A percentile compares a stretch with the other conserved stretches of the same genome.
Evolutionary conservation across 345 rosid genomes (phyloP).

Genomic region (Linum lewisii): DNA sequence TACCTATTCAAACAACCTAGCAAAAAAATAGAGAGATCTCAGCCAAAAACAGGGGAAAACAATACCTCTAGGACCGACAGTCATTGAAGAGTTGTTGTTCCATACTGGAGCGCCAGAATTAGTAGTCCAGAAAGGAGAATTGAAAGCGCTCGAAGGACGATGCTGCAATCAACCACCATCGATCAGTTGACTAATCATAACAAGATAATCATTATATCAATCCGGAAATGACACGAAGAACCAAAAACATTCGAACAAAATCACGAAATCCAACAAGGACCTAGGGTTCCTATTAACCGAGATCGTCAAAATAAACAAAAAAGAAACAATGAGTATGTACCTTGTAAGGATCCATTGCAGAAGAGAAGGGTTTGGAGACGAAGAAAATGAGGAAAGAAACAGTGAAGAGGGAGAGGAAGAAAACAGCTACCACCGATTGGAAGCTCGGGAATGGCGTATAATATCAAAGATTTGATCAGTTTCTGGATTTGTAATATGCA

Average conservation of each 20-base stretch:
- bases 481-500: not conserved
- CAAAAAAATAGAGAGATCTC: not conserved
- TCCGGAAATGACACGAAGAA: too few relatives aligned
- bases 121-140: constrained; percentile 16
- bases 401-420: not conserved
- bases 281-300: not conserved
- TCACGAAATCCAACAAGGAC: not conserved
- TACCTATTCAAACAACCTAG: not conserved
- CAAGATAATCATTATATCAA: not conserved
- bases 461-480: not conserved
- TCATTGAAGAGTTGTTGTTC: constrained; percentile 15
- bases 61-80: constrained; percentile 18
- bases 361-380: not conserved
- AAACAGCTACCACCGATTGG: not conserved
- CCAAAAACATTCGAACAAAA: too few relatives aligned
- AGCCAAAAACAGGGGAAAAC: not conserved
- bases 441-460: not conserved
- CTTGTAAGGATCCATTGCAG: constrained; percentile 4
- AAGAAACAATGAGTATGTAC: not conserved
- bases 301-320: not conserved
- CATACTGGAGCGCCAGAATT: constrained; percentile 16
- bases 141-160: constrained; percentile 12
- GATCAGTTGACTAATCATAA: not conserved
- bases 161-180: not conserved
- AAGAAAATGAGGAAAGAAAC: not conserved